Conservation (phyloP, 495 filamentous ascomycete genomes). For the Venustampulla echinocandica region DNA sequence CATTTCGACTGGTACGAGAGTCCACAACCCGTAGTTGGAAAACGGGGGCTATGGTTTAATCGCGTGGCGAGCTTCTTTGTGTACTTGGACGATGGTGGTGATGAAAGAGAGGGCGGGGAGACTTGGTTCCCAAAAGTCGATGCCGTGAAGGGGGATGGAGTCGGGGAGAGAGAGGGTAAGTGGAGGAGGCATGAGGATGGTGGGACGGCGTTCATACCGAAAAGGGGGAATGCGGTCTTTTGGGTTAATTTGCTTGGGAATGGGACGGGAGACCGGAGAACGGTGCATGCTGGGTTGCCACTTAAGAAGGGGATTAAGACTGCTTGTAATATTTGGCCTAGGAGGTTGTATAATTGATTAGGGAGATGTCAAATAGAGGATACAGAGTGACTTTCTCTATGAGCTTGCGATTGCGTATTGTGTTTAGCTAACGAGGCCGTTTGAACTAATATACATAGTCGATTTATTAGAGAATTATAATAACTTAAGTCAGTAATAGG, state of each 20-base stretch:
- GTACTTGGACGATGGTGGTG: constrained; percentile 31
- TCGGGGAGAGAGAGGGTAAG: neutral
- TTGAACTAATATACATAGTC: no score
- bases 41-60: constrained; percentile 29
- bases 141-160: no score
- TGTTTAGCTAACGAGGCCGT: no score
- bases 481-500: no score
- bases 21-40: constrained; percentile 19
- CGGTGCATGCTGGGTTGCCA: constrained; percentile 8
- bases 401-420: no score
- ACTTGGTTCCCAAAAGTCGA: constrained; percentile 38
- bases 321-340: constrained; percentile 13
- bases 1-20: constrained; percentile 42
- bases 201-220: neutral
- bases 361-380: no score
- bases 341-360: no score
- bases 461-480: no score
- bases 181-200: constrained; percentile 5
- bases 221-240: constrained; percentile 9
- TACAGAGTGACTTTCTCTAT: no score
- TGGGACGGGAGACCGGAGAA: constrained; percentile 12
- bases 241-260: constrained; percentile 10
- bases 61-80: constrained; percentile 41
- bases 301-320: constrained; percentile 5
- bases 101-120: constrained; percentile 30